Percentiles rank a stretch among this genome's conserved stretches.
Evolutionary conservation across 1,139 yeast species (phyloP).

Genomic region (Blastobotrys indianensis): DNA sequence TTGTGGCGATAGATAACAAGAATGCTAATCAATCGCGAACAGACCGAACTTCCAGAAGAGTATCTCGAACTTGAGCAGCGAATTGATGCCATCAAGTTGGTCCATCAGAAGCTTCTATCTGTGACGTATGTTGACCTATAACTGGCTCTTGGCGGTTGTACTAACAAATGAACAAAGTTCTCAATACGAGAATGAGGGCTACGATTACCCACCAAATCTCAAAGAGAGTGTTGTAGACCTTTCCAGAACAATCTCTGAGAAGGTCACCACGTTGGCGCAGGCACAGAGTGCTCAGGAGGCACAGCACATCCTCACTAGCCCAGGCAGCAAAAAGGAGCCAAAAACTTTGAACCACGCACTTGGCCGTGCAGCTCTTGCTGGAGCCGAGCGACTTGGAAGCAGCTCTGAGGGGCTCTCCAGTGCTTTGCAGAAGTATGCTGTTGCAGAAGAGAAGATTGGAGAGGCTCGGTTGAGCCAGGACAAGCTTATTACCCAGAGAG

Average conservation of each 20-base stretch:
- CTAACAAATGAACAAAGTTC: constrained; percentile 20
- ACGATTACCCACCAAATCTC: constrained; percentile 79
- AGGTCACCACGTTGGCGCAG: constrained; percentile 63
- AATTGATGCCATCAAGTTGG: constrained; percentile 67
- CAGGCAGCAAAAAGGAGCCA: constrained; percentile 60
- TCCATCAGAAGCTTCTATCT: constrained; percentile 66
- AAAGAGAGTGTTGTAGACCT: constrained; percentile 69
- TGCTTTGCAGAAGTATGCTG: constrained; percentile 46
- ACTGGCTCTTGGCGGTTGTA: neutral
- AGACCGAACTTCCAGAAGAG: constrained; percentile 77
- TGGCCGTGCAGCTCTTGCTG: constrained; percentile 63
- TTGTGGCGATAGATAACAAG: neutral
- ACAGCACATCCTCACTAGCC: constrained; percentile 61
- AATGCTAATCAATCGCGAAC: neutral
- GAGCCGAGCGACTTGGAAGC: constrained; percentile 42
- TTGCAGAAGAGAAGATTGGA: constrained; percentile 63
- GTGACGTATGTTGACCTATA: constrained; percentile 43
- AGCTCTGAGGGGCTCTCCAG: constrained; percentile 41
- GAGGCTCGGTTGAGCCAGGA: constrained; percentile 84
- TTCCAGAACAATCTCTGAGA: constrained; percentile 58
- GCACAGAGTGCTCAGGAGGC: constrained; percentile 82
- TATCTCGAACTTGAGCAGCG: constrained; percentile 68
- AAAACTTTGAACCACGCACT: constrained; percentile 82
- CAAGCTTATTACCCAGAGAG: constrained; percentile 59
- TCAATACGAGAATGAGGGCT: constrained; percentile 71